Evolutionary conservation across 805 yeast genomes (phyloP).

Genomic region (Brettanomyces bruxellensis): DNA sequence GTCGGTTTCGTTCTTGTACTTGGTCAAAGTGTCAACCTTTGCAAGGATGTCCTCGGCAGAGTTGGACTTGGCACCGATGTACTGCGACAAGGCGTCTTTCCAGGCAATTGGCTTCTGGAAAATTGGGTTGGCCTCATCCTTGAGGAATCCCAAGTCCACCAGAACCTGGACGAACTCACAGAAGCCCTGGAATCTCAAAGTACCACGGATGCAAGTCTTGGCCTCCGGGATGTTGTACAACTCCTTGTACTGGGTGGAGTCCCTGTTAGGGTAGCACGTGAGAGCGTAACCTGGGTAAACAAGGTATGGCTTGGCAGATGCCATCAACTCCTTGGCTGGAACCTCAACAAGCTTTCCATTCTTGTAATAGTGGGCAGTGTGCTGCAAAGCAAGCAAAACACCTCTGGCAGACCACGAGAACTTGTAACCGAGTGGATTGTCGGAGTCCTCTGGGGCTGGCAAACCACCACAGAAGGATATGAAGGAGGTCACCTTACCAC

Average conservation of each 20-base stretch:
- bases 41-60: slow-evolving; percentile 66
- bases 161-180: slow-evolving; percentile 94
- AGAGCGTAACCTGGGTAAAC: slow-evolving; percentile 94
- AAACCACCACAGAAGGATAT: slow-evolving; percentile 97
- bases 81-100: slow-evolving; percentile 77
- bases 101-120: slow-evolving; percentile 58
- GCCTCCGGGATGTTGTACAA: slow-evolving; percentile 95
- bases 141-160: slow-evolving; percentile 88
- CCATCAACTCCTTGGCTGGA: slow-evolving; percentile 87
- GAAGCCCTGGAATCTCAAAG: slow-evolving; percentile 97
- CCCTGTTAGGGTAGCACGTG: slow-evolving; percentile 97
- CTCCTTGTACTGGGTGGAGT: slow-evolving; percentile 88
- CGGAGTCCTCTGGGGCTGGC: slow-evolving; percentile 96
- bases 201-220: slow-evolving; percentile 92
- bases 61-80: slow-evolving; percentile 65
- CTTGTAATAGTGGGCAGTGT: slow-evolving; percentile 82
- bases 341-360: slow-evolving; percentile 77
- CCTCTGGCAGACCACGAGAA: slow-evolving; percentile 99
- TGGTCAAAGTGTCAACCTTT: slow-evolving; percentile 68
- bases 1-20: slow-evolving; percentile 73
- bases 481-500: slow-evolving; percentile 92
- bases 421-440: slow-evolving; percentile 97
- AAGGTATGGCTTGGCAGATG: slow-evolving; percentile 87
- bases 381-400: slow-evolving; percentile 90
- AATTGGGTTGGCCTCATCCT: slow-evolving; percentile 58